Base-by-base conservation (phyloP, 192 early-diverging fungal genomes). In the Coemansia sp. region DNA sequence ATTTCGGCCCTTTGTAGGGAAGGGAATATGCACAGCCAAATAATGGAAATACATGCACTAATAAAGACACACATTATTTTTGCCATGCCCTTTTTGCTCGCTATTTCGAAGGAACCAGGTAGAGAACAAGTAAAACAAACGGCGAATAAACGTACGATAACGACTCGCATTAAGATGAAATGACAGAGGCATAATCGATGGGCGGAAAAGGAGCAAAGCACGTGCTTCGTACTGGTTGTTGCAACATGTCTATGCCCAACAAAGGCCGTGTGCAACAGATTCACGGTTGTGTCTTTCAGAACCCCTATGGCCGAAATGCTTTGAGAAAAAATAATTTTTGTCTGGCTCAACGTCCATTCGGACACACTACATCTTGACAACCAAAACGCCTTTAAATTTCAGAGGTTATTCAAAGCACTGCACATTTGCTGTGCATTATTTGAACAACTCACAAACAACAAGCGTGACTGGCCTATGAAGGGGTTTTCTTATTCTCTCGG, bases 51-150 rank as follows among this genome's bases (percentile, higher is more conserved):
- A n/a, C 40, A 54, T 56, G 54, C 54, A 25, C 15, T 9, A 19
- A 28, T 56, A 56, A 56, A 56, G 28, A 26, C 54, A 44, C 54
- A 26, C 54, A 56, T 56, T 56, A 6, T 25, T 22, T 51, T 51
- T 20, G 15, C 40, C 40, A 44, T 44, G 40, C 21, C 5, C 6
- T 51, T 20, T 51, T 51, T 5, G 8, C 28, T 31, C 34, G 25
- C 28, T 34, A 34, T 34, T 6, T 34, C 8, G 31, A 34, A 34
- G 31, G 8, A 34, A 34, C 40, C 40, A 44, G 15, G 14, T 44
- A 5, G 40, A 44, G 15, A 44, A 44, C 11, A 44, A 44, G 15
- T 15, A 44, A 44, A 15, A 44, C 40, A n/a, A 44, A 15, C 15
- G 14, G 40, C 3, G 40, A 28, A 14, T 55, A 17, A 19, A 36